Evolutionary conservation across 2,329 filamentous ascomycete species (phyloP), one percentile per base, ranked within the genome.

Genomic region (Immersiporthe knoxdaviesiana): DNA sequence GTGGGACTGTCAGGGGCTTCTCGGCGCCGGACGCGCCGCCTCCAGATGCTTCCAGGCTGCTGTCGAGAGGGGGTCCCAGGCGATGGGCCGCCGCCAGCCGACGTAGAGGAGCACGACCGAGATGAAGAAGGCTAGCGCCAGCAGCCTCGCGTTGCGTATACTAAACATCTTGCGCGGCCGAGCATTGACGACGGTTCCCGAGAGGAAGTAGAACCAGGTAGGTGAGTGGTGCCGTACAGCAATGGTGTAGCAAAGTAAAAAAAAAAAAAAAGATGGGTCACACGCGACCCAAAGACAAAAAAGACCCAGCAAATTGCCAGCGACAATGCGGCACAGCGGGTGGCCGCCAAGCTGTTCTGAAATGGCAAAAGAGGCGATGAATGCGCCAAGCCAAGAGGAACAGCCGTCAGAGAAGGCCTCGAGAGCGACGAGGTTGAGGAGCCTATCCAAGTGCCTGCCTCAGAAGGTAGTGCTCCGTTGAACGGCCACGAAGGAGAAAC

Each of bases 141-240:
- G 60, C 59, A 69, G 59, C 39, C 69, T 63, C 3, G 60, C 68
- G 63, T 61, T 69, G 63, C 69, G 69, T 62, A 62, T 66, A 59
- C 66, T 58, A 12, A 68, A 63, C 69, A 70, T 70, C 2, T 30
- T 69, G 66, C 50, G 32, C 21, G 64, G 60, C 18, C 37, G 39
- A 58, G 66, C 69, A 70, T 66, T 47, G 59, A 30, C 59, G 5
- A 32, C 10, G 50, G 35, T 4, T 35, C 35, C 35, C 4, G 8
- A 10, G 10, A 16, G n/a, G 24, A 14, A 14, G 24, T 18, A 54
- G 11, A 27, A 30, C 11, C 50, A 27, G 50, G 50, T 54, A 11
- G 47, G 10, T 27, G n/a, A 35, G 35, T 35, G 35, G 35, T 35
- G 21, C 12, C n/a, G n/a, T 27, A 52, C 47, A 5, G 47, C 8